A percentile compares a stretch with the other conserved stretches of the same genome.
Evolutionary conservation across 371 early-diverging fungal genomes (phyloP).

Genomic region (Umbelopsis sp.): DNA sequence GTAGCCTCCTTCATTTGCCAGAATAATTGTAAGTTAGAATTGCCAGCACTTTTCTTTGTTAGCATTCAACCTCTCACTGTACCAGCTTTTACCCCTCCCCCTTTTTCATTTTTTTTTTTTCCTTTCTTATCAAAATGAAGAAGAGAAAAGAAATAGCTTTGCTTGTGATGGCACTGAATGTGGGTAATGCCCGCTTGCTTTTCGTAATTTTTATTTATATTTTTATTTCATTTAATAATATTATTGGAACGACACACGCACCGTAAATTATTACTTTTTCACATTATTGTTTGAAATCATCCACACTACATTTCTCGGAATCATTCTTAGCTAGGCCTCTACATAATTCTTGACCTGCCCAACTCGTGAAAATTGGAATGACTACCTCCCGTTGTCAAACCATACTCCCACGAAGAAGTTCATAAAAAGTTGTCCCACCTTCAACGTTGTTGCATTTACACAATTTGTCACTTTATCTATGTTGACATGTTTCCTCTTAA

Average conservation of each 20-base stretch:
- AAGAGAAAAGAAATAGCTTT: not conserved
- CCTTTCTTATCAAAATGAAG: not conserved
- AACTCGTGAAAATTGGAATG: too few species aligned
- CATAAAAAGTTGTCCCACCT: not conserved
- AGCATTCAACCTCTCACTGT: slow-evolving; percentile 15
- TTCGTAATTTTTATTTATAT: not conserved
- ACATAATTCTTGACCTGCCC: not conserved
- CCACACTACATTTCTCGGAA: slow-evolving; percentile 1
- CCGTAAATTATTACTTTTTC: not conserved
- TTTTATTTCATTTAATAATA: too few species aligned
- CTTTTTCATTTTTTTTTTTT: not conserved
- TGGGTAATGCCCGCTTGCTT: too few species aligned
- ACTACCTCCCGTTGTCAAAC: too few species aligned
- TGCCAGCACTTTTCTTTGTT: not conserved
- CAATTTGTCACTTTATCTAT: too few species aligned
- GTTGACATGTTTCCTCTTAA: too few species aligned
- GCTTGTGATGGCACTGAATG: not conserved
- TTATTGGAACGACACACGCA: not conserved
- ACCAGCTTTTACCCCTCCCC: slow-evolving; percentile 5
- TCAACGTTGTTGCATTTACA: too few species aligned
- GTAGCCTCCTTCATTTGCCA: not conserved
- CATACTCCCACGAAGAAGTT: too few species aligned
- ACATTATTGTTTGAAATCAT: not conserved
- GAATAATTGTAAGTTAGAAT: slow-evolving; percentile 5
- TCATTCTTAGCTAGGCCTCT: not conserved